Conservation (phyloP, 441 rosid genomes). For the Dalechampia spathulata region DNA sequence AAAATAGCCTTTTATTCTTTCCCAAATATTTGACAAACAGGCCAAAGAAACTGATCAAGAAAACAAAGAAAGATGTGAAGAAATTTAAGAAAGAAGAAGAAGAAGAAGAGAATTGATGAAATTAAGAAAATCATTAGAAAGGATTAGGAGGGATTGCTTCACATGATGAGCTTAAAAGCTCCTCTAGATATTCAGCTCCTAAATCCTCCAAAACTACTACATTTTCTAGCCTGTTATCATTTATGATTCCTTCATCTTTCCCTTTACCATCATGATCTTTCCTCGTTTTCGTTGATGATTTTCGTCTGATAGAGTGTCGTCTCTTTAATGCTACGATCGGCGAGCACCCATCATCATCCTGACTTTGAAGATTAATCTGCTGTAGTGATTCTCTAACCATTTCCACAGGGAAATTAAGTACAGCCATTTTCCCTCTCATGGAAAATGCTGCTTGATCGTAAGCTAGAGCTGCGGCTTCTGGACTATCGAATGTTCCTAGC, state of each 20-base stretch:
- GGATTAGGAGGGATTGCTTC: no score
- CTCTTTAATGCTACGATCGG: slow-evolving; percentile 73
- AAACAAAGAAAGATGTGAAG: no score
- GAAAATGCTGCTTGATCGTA: slow-evolving; percentile 92
- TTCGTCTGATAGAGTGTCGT: slow-evolving; percentile 41
- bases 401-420: slow-evolving; percentile 69
- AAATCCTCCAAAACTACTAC: slow-evolving; percentile 68
- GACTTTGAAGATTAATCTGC: slow-evolving; percentile 41
- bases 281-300: background rate
- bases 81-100: no score
- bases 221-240: slow-evolving; percentile 10
- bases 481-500: slow-evolving; percentile 77
- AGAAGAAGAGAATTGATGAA: no score
- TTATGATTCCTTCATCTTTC: background rate
- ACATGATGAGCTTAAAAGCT: slow-evolving; percentile 37
- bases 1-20: no score
- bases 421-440: slow-evolving; percentile 57
- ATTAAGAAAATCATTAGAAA: no score
- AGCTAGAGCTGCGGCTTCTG: slow-evolving; percentile 80
- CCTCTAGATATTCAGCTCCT: slow-evolving; percentile 66
- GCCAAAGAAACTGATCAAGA: no score
- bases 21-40: no score
- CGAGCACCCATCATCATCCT: slow-evolving; percentile 76
- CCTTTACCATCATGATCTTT: no score
- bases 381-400: slow-evolving; percentile 60